A percentile compares a stretch with the other conserved stretches of the same genome.
Conservation (phyloP, 768 basidiomycete genomes). For the Leccinum subtestaceum region DNA sequence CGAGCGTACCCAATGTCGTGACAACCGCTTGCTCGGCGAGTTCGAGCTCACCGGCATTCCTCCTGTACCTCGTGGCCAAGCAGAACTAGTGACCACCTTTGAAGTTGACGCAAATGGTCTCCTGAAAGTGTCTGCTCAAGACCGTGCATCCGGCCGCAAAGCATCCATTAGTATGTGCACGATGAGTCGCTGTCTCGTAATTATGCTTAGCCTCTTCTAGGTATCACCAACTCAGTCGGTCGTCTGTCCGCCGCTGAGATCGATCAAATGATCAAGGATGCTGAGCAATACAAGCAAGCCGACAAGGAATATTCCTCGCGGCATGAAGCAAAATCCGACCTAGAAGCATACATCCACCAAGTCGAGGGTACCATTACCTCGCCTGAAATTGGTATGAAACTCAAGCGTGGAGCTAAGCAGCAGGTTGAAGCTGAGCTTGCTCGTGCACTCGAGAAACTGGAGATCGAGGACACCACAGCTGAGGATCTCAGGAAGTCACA, state of each 20-base stretch:
- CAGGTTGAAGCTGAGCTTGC: slow-evolving; percentile 98
- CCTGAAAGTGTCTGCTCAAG: slow-evolving; percentile 96
- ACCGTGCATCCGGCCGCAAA: slow-evolving; percentile 98
- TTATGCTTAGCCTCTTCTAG: slow-evolving; percentile 36
- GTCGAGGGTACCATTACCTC: slow-evolving; percentile 95
- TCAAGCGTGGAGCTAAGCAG: slow-evolving; percentile 93
- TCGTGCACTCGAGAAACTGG: slow-evolving; percentile 96
- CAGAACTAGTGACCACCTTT: slow-evolving; percentile 98
- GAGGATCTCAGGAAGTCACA: slow-evolving; percentile 97
- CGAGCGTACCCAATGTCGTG: slow-evolving; percentile 98
- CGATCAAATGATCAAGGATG: slow-evolving; percentile 99
- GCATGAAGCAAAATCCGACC: slow-evolving; percentile 97
- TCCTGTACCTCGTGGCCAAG: slow-evolving; percentile 98
- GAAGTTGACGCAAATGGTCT: slow-evolving; percentile 99
- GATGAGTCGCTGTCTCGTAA: background rate
- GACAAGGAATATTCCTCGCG: slow-evolving; percentile 98
- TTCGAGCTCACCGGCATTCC: slow-evolving; percentile 99
- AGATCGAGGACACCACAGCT: slow-evolving; percentile 90
- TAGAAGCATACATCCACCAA: slow-evolving; percentile 96
- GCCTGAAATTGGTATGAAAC: slow-evolving; percentile 96
- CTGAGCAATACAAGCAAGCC: slow-evolving; percentile 94
- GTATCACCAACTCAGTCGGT: slow-evolving; percentile 98
- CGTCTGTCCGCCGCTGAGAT: slow-evolving; percentile 97
- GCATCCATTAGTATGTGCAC: slow-evolving; percentile 84
- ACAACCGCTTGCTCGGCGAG: slow-evolving; percentile 98